Evolutionary conservation across 805 yeast species (phyloP).

Genomic region (Nakazawaea ernobii): DNA sequence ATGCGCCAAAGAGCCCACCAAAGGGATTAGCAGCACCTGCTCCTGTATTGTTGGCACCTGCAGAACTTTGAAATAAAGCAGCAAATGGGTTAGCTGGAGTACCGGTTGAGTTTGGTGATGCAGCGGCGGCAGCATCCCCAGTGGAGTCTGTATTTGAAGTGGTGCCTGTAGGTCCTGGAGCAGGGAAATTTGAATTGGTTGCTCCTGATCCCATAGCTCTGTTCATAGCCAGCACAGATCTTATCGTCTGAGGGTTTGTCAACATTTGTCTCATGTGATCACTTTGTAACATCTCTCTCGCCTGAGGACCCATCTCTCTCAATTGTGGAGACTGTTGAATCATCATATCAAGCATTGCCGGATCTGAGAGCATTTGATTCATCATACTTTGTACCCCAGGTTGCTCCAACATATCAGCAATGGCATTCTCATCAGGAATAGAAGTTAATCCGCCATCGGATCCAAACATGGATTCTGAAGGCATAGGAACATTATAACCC

Average conservation of each 20-base stretch:
- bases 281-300: constrained; percentile 77
- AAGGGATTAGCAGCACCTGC: constrained; percentile 18
- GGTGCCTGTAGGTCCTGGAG: constrained; percentile 36
- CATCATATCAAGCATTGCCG: constrained; percentile 80
- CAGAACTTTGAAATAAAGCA: constrained; percentile 30
- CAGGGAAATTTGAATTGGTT: constrained; percentile 34
- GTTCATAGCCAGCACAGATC: constrained; percentile 76
- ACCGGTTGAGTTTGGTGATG: constrained; percentile 1
- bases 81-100: constrained; percentile 50
- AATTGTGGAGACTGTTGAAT: constrained; percentile 81
- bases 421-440: constrained; percentile 70
- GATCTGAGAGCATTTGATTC: constrained; percentile 78
- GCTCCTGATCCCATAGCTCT: constrained; percentile 33
- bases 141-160: constrained; percentile 15
- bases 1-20: constrained; percentile 17
- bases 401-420: constrained; percentile 68
- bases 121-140: constrained; percentile 20
- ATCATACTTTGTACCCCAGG: constrained; percentile 80
- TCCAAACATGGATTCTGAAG: constrained; percentile 84
- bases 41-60: constrained; percentile 14
- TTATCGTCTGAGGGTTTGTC: constrained; percentile 79
- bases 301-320: constrained; percentile 84
- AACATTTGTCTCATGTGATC: constrained; percentile 77
- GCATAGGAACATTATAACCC: constrained; percentile 77
- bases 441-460: constrained; percentile 90